Evolutionary conservation across 441 rosid species (phyloP), one percentile per base, ranked within the genome.

Genomic region (Francoa sonchifolia): DNA sequence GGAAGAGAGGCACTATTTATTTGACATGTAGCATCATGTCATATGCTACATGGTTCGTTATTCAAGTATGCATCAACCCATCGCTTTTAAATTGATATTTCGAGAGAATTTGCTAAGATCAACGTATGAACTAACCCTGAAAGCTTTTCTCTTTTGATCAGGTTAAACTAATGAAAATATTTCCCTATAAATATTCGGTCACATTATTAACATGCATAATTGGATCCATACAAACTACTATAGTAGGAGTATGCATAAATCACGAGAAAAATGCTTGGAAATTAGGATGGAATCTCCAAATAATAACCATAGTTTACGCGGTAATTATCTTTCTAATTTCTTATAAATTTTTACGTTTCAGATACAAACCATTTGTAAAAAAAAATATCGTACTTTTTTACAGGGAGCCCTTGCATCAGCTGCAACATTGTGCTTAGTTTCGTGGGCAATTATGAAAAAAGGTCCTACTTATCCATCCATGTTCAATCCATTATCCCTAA

Each of bases 391-490:
- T 0, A 0, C 4, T 3, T 32, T 4, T 27, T 8, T 26, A 4
- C 50, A 63, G 62, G 81, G 74, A 19, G 62, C 62, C 27, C n/a
- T 65, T 9, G 55, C 62, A 2, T 50, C 74, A 0, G 72, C 74
- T 0, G 56, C 68, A 12, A 67, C 62, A 7, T 70, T 65, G 17
- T 59, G 62, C 52, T 33, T 70, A 16, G 32, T 70, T 12, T 14
- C 56, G 0, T 62, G 66, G 67, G 62, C 50, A 8, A 48, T 70
- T 11, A 22, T 44, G 3, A 62, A 27, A 11, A 52, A 53, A 47
- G 81, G 66, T 13, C 77, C 74, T 1, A 59, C 66, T 25, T 74
- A 61, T 39, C 74, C 81, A 1, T 10, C 77, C 0, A 74, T 65
- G 77, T 74, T 70, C 54, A 70, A 65, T 18, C 77, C 77, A 0